Conservation (phyloP, 1,284 basidiomycete species). For the Apiotrichum laibachii region DNA sequence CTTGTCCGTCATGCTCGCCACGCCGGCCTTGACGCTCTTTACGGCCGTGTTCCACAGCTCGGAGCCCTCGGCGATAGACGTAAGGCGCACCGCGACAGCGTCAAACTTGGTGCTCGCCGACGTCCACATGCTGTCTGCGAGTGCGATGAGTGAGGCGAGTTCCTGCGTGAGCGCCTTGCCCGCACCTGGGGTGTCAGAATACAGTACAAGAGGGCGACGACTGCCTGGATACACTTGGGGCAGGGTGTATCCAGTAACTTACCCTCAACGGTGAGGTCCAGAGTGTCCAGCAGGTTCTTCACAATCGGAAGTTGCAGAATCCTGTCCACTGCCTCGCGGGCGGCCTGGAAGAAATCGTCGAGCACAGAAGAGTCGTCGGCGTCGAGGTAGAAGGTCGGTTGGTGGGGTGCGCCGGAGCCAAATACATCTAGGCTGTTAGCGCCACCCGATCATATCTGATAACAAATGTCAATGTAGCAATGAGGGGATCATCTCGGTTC, state of each 20-base stretch:
- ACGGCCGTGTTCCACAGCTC: constrained; percentile 43
- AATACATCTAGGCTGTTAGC: neutral
- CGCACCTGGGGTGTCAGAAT: constrained; percentile 27
- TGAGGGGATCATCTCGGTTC: too few species aligned
- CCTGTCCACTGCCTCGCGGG: constrained; percentile 10
- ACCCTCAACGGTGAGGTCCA: constrained; percentile 13
- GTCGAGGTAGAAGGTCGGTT: constrained; percentile 19
- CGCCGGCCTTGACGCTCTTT: constrained; percentile 40
- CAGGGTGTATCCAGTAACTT: neutral
- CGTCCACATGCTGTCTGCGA: constrained; percentile 42
- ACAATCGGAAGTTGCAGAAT: constrained; percentile 14
- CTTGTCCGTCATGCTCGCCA: constrained; percentile 44
- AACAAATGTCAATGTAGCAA: too few species aligned
- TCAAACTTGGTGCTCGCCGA: constrained; percentile 35
- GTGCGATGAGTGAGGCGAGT: constrained; percentile 41
- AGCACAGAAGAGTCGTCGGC: constrained; percentile 11
- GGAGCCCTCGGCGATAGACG: constrained; percentile 25
- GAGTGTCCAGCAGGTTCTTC: constrained; percentile 17
- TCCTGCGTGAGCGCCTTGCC: constrained; percentile 41
- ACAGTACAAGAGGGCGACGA: constrained; percentile 11
- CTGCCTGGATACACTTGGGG: too few species aligned
- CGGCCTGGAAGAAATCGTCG: constrained; percentile 13
- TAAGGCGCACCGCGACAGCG: constrained; percentile 42
- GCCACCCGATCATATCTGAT: neutral
- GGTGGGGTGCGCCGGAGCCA: neutral